A percentile compares a stretch with the other conserved stretches of the same genome.
Evolutionary conservation across 2,329 filamentous ascomycete genomes (phyloP).

Genomic region (Septoria petroselini): DNA sequence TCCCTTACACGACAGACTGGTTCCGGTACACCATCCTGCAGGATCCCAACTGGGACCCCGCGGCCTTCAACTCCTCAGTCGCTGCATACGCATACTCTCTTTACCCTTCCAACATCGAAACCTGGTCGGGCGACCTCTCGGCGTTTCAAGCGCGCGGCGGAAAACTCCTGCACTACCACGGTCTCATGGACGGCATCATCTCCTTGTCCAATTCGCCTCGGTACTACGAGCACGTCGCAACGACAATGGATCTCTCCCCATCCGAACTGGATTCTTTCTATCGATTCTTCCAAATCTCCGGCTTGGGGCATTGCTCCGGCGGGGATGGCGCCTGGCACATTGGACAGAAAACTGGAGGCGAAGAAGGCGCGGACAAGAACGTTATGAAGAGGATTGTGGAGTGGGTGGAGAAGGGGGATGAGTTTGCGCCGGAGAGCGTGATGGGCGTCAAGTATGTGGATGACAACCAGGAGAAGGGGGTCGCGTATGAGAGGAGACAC

Average conservation of each 20-base stretch:
- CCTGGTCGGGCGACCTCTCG: slow-evolving; percentile 45
- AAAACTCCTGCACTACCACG: slow-evolving; percentile 49
- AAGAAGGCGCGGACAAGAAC: slow-evolving; percentile 40
- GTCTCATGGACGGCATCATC: slow-evolving; percentile 41
- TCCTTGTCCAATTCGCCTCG: slow-evolving; percentile 44
- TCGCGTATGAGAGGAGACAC: slow-evolving; percentile 47
- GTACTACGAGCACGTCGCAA: slow-evolving; percentile 46
- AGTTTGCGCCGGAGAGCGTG: slow-evolving; percentile 32
- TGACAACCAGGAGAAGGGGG: slow-evolving; percentile 38
- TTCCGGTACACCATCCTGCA: slow-evolving; percentile 50
- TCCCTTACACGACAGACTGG: slow-evolving; percentile 48
- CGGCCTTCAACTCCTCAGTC: slow-evolving; percentile 38
- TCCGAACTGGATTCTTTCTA: slow-evolving; percentile 52
- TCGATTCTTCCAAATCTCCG: slow-evolving; percentile 52
- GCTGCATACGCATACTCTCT: slow-evolving; percentile 37
- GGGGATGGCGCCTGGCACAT: slow-evolving; percentile 46
- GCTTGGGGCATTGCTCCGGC: slow-evolving; percentile 51
- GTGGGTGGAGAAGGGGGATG: slow-evolving; percentile 37
- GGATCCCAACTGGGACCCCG: slow-evolving; percentile 43
- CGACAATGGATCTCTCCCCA: slow-evolving; percentile 48
- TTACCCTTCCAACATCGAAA: slow-evolving; percentile 41
- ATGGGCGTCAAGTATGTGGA: slow-evolving; percentile 46
- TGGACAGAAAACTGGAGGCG: slow-evolving; percentile 35
- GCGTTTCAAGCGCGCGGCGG: slow-evolving; percentile 42
- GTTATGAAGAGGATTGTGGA: slow-evolving; percentile 47